Evolutionary conservation across 495 filamentous ascomycete species (phyloP).

Genomic region (Aspergillus campestris): DNA sequence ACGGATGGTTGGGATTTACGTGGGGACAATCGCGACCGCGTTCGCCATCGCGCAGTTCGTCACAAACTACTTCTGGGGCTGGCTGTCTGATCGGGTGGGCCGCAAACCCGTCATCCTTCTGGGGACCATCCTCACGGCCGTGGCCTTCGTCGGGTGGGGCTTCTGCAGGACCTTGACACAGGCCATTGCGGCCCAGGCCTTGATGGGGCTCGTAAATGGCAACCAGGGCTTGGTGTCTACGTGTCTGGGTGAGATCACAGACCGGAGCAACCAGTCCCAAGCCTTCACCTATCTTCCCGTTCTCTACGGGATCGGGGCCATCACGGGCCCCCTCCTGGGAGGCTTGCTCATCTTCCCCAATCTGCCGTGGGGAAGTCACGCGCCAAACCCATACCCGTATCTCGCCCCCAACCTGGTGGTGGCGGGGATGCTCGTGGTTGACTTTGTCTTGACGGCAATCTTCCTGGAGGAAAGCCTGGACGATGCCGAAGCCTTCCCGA

Average conservation of each 20-base stretch:
- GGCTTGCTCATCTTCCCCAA: conserved; percentile 62
- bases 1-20: conserved; percentile 72
- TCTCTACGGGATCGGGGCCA: conserved; percentile 85
- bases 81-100: conserved; percentile 80
- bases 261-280: conserved; percentile 82
- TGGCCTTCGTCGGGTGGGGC: conserved; percentile 79
- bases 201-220: conserved; percentile 91
- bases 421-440: conserved; percentile 59
- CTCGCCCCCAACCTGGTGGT: conserved; percentile 73
- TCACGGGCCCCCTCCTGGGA: conserved; percentile 87
- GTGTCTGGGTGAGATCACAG: conserved; percentile 89
- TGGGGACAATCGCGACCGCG: conserved; percentile 77
- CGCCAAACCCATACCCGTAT: conserved; percentile 65
- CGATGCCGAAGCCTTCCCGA: conserved; percentile 55
- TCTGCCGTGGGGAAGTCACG: conserved; percentile 43
- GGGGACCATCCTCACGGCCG: conserved; percentile 74
- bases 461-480: conserved; percentile 88
- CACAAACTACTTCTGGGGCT: conserved; percentile 93
- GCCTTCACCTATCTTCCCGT: conserved; percentile 91
- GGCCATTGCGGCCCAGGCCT: conserved; percentile 70
- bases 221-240: conserved; percentile 86
- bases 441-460: conserved; percentile 61
- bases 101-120: conserved; percentile 83
- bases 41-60: conserved; percentile 89
- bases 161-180: conserved; percentile 78